phyloP scores from a whole-genome alignment of 179 eudicot genomes.

The Beta lomatogona region DNA sequence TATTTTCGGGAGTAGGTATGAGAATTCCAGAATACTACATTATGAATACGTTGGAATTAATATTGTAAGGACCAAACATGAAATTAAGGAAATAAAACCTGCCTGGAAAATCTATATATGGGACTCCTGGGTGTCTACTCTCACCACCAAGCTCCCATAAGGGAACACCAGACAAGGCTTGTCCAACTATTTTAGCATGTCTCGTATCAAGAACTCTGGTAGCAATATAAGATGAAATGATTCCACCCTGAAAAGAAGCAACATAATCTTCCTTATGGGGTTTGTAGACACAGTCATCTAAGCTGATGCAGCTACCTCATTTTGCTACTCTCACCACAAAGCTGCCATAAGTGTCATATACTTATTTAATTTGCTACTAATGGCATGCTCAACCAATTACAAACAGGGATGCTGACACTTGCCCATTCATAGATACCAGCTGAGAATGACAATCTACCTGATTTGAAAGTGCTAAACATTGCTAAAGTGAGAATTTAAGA shows the following conservation, averaged over 20 bases:
- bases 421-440: neutral
- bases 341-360: neutral
- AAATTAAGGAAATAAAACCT: neutral
- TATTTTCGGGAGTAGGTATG: neutral
- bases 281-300: neutral
- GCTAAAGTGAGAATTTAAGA: neutral
- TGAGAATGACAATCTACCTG: neutral
- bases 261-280: neutral
- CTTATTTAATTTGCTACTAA: neutral
- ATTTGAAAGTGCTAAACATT: neutral
- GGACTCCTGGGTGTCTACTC: constrained; percentile 90
- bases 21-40: neutral
- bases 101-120: constrained; percentile 98
- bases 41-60: neutral
- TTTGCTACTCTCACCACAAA: neutral
- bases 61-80: constrained; percentile 16
- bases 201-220: constrained; percentile 93
- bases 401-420: neutral
- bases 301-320: neutral
- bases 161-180: constrained; percentile 95
- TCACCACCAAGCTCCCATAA: constrained; percentile 94
- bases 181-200: constrained; percentile 87
- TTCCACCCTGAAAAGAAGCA: constrained; percentile 74
- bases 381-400: neutral
- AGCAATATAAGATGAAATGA: constrained; percentile 97